Conservation (phyloP, 2,329 filamentous ascomycete genomes). For the Penicillium sp. region DNA sequence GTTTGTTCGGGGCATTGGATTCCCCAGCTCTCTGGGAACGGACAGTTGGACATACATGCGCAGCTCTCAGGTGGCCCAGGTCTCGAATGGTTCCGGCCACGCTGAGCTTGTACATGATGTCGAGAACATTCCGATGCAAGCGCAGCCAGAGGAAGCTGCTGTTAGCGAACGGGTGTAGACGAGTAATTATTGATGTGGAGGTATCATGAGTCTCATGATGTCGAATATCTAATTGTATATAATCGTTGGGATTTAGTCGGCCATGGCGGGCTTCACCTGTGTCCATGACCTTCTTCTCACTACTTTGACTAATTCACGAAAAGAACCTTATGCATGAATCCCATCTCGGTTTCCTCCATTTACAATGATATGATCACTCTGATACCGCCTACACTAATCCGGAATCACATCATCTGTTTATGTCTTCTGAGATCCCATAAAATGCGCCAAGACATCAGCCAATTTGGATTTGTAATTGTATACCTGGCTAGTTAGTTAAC, state of each 20-base stretch:
- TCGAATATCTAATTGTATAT: not conserved
- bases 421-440: too few species aligned
- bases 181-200: not conserved
- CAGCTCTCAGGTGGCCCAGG: not conserved
- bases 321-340: not conserved
- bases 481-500: too few species aligned
- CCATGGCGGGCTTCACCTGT: not conserved
- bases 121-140: slow-evolving; percentile 10
- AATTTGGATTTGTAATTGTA: not conserved
- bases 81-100: not conserved
- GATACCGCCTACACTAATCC: not conserved
- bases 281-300: not conserved
- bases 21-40: slow-evolving; percentile 33
- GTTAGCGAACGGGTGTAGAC: slow-evolving; percentile 1
- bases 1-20: slow-evolving; percentile 52
- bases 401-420: not conserved
- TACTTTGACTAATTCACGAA: not conserved
- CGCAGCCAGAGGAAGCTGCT: not conserved
- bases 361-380: not conserved
- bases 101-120: slow-evolving; percentile 5
- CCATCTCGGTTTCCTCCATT: not conserved
- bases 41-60: slow-evolving; percentile 31
- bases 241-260: not conserved
- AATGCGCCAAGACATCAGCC: not conserved
- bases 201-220: not conserved